Evolutionary conservation across 78 protist species (phyloP).

Genomic region (Bodo saltans): DNA sequence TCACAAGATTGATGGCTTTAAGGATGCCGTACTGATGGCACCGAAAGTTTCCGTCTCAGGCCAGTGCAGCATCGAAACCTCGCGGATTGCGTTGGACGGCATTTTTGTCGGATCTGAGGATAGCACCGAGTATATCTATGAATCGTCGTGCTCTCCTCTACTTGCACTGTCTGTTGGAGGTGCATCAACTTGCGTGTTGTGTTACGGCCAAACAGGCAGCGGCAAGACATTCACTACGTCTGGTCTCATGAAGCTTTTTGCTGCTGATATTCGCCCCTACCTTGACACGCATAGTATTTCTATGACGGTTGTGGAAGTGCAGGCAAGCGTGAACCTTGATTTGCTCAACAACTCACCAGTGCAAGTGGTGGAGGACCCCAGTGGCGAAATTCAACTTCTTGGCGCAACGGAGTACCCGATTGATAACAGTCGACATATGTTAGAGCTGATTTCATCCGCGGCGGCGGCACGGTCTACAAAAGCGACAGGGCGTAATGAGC

Average conservation of each 20-base stretch:
- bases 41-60: not conserved
- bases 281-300: not conserved
- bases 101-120: not conserved
- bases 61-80: not conserved
- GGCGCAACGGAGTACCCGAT: not conserved
- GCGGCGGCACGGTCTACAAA: not conserved
- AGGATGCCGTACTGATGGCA: not conserved
- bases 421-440: not conserved
- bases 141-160: not conserved
- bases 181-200: not conserved
- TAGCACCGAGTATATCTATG: not conserved
- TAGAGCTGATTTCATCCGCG: not conserved
- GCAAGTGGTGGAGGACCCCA: not conserved
- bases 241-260: not conserved
- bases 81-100: not conserved
- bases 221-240: slow-evolving; percentile 4
- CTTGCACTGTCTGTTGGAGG: not conserved
- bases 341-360: not conserved
- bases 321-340: not conserved
- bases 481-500: not conserved
- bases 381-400: not conserved
- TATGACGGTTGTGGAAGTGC: not conserved
- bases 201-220: slow-evolving; percentile 13
- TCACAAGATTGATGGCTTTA: not conserved
- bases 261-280: not conserved